Evolutionary conservation across 2,329 filamentous ascomycete species (phyloP), one percentile per base, ranked within the genome.

Genomic region (Verticillium tricorpus): DNA sequence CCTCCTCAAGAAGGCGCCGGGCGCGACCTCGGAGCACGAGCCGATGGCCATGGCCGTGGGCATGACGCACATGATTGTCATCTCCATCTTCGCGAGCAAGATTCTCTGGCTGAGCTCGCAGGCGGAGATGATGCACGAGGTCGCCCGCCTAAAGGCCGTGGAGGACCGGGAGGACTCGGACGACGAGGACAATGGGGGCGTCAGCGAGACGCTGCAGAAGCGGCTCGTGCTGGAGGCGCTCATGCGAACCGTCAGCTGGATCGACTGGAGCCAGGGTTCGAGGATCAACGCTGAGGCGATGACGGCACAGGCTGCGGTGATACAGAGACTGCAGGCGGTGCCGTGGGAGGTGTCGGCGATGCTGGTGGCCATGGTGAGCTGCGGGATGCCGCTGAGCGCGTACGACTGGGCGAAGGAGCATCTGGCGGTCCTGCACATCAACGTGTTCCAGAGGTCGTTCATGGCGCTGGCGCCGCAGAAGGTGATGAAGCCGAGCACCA

Each of bases 351-450:
- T 39, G 45, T 28, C 58, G 31, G 58, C 58, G 37, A 59, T 32
- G 57, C 57, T 52, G 25, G 39, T 19, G n/a, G 57, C 22, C 45
- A 59, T 52, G 57, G 45, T 31, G 45, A 59, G 37, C 39, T 39
- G 45, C 28, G 57, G 5, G 19, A 59, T n/a, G 45, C 45, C 45
- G 45, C 45, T 50, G 45, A 50, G 45, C 19, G 45, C 45, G 45
- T 50, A 50, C 11, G 45, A 50, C 8, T 50, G 45, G 45, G 45
- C 45, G 19, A 50, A 22, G 45, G 45, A 50, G 45, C n/a, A 50
- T n/a, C 45, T 50, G n/a, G 45, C 45, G n/a, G 45, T 50, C n/a
- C 8, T 50, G 8, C 45, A 50, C 9, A n/a, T 50, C n/a, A 50
- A 14, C 19, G 45, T 50, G 45, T 50, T 50, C 45, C 45, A 50